These are phyloP conservation scores for Hyaloraphidium curvatum DNA, from an alignment of 192 early-diverging fungal species.

Conservation along the genomic window DNA sequence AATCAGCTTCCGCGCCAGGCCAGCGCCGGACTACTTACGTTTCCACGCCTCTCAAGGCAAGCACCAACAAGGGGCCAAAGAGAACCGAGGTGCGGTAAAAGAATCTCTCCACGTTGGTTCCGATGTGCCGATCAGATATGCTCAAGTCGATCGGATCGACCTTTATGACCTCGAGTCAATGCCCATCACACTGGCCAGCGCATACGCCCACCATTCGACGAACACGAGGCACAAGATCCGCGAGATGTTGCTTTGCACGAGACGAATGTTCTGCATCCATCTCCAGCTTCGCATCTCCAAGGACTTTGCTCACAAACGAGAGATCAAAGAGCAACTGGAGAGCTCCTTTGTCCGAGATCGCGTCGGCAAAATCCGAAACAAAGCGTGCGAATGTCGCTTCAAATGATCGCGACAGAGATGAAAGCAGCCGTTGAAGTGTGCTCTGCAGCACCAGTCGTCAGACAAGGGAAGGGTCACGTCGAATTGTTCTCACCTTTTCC, in stretches of 20 bases:
- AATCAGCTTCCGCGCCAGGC: not conserved
- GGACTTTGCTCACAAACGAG: conserved; percentile 25
- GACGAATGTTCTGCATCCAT: conserved; percentile 7
- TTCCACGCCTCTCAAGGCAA: conserved; percentile 19
- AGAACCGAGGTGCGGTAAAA: conserved; percentile 31
- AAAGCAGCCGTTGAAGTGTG: no score
- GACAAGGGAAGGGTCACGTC: no score
- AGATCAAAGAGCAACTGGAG: conserved; percentile 46
- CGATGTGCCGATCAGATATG: conserved; percentile 24
- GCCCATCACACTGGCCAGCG: not conserved
- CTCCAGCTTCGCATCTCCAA: conserved; percentile 13
- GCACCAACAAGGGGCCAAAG: conserved; percentile 26
- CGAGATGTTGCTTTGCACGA: no score
- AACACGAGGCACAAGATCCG: no score
- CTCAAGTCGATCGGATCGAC: conserved; percentile 48
- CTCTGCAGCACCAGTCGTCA: no score
- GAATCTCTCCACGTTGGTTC: conserved; percentile 31
- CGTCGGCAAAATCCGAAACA: not conserved
- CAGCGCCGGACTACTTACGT: conserved; percentile 16
- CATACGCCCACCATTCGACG: no score
- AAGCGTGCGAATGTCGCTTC: no score
- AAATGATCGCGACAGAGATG: no score
- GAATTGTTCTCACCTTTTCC: conserved; percentile 24
- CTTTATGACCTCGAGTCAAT: conserved; percentile 14
- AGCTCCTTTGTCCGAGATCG: conserved; percentile 29